Evolutionary conservation across 2,329 filamentous ascomycete species (phyloP).

Genomic region (Sphaerulina musiva): DNA sequence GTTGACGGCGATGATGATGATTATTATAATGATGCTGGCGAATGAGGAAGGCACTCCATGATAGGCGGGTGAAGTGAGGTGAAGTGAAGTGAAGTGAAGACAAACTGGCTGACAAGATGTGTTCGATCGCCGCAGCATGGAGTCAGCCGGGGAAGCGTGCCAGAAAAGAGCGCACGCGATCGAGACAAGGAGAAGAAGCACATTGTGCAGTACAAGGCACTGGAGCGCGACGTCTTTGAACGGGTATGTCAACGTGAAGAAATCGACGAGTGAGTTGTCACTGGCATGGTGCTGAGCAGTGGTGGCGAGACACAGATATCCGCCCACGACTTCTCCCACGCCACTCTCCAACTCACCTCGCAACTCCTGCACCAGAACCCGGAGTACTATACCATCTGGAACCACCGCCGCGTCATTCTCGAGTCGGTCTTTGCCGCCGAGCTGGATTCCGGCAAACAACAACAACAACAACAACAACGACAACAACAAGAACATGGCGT

Average conservation of each 20-base stretch:
- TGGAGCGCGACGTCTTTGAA: conserved; percentile 62
- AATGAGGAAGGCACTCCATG: too few species aligned
- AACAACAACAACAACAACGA: too few species aligned
- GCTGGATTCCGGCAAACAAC: conserved; percentile 32
- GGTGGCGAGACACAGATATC: conserved; percentile 36
- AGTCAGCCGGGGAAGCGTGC: conserved; percentile 59
- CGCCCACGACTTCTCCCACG: conserved; percentile 45
- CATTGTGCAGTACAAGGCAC: conserved; percentile 66
- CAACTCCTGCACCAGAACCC: conserved; percentile 70
- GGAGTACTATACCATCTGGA: conserved; percentile 89
- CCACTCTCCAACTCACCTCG: conserved; percentile 62
- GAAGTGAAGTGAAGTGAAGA: conserved; percentile 13
- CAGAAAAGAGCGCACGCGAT: conserved; percentile 60
- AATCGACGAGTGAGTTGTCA: too few species aligned
- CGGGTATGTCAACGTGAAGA: conserved; percentile 44
- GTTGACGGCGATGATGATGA: conserved; percentile 3
- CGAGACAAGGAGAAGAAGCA: conserved; percentile 64
- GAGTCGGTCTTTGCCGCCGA: conserved; percentile 52
- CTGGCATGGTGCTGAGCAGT: not conserved
- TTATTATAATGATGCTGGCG: not conserved
- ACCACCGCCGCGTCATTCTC: conserved; percentile 69
- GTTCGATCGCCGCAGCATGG: conserved; percentile 59
- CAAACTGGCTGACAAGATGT: conserved; percentile 12
- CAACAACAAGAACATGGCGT: too few species aligned
- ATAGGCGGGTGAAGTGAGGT: not conserved